A percentile compares a stretch with the other conserved stretches of the same genome.
phyloP scores from a whole-genome alignment of 208 protist genomes.

The Angomonas ambiguus region DNA sequence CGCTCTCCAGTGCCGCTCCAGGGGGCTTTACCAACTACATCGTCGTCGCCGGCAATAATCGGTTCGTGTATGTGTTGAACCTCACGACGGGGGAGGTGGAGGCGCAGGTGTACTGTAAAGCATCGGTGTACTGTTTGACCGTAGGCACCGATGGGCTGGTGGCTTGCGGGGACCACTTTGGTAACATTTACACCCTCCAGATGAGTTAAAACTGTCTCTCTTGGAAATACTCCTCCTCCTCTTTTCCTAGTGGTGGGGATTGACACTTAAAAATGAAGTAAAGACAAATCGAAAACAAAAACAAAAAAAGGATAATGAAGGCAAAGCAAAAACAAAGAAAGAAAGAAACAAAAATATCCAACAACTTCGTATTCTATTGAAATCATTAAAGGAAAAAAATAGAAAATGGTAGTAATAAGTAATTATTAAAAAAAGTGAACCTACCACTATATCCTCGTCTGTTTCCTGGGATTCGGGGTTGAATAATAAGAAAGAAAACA shows the following conservation, averaged over 20 bases:
- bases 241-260: neutral
- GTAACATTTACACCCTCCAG: constrained; percentile 77
- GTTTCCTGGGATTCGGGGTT: no score
- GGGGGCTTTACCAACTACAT: constrained; percentile 69
- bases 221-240: no score
- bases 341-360: neutral
- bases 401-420: no score
- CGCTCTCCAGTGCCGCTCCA: constrained; percentile 64
- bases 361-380: neutral
- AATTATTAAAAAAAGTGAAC: constrained; percentile 1
- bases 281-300: constrained; percentile 3
- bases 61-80: constrained; percentile 84
- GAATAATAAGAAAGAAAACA: no score
- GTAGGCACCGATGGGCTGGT: constrained; percentile 40
- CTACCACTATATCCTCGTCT: no score
- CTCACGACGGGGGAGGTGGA: constrained; percentile 63
- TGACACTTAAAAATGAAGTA: constrained; percentile 9
- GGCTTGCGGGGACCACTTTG: constrained; percentile 82
- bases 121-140: constrained; percentile 83
- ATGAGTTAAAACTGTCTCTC: constrained; percentile 15
- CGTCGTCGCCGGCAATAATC: constrained; percentile 76
- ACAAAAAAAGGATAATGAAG: neutral
- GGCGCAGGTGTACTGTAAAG: constrained; percentile 67
- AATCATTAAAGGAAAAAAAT: neutral
- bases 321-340: neutral